phyloP scores from a whole-genome alignment of 2,329 filamentous ascomycete species.

The Aureobasidium sp. region DNA sequence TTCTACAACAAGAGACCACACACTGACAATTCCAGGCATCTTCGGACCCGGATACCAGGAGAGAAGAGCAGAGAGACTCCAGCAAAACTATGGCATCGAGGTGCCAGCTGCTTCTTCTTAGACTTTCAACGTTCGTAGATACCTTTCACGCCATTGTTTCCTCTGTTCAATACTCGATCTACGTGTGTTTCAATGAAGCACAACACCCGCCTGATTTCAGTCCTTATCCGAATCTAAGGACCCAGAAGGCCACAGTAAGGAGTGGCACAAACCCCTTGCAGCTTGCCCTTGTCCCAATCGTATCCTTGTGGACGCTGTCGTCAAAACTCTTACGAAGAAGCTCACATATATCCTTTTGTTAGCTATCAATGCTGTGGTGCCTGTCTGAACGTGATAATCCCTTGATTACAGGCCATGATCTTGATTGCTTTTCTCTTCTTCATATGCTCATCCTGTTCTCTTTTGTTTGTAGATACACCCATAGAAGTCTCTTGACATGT shows the following conservation, averaged over 20 bases:
- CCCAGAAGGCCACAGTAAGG: neutral
- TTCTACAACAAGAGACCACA: neutral
- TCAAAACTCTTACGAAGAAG: neutral
- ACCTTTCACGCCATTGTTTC: constrained; percentile 10
- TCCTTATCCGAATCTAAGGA: neutral
- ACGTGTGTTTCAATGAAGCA: neutral
- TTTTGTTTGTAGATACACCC: too few species aligned
- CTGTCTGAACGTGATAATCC: neutral
- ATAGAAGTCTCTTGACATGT: neutral
- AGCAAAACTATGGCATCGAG: constrained; percentile 82
- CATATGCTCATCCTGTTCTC: neutral
- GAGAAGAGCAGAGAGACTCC: constrained; percentile 69
- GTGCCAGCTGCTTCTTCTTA: constrained; percentile 34
- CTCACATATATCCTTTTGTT: neutral
- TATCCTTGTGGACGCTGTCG: neutral
- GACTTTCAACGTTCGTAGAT: constrained; percentile 9
- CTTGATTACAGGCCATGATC: neutral
- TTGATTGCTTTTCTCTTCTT: neutral
- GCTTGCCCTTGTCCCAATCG: too few species aligned
- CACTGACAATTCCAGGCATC: constrained; percentile 51
- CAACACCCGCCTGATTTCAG: neutral
- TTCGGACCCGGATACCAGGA: constrained; percentile 75
- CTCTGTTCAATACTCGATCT: neutral
- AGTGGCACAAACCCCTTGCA: neutral
- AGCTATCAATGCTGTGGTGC: neutral